Evolutionary conservation across 2,329 filamentous ascomycete species (phyloP).

Genomic region (Metarhizium rileyi): DNA sequence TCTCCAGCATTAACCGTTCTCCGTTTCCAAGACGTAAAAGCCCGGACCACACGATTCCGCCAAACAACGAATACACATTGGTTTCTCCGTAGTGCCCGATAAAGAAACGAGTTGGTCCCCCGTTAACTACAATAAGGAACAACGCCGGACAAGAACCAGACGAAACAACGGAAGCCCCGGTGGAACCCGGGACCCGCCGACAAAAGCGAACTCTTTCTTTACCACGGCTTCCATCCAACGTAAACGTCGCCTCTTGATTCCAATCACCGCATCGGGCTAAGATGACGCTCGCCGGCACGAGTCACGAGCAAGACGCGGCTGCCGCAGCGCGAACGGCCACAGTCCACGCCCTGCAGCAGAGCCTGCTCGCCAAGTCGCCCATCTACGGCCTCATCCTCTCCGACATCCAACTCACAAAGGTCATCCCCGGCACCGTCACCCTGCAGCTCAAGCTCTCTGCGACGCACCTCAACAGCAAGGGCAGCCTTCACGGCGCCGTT

Average conservation of each 20-base stretch:
- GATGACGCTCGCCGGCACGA: not conserved
- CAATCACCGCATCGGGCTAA: not conserved
- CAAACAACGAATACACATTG: too few relatives aligned
- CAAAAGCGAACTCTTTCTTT: too few relatives aligned
- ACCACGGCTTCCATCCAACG: too few relatives aligned
- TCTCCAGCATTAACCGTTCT: too few relatives aligned
- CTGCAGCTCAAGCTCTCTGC: slow-evolving; percentile 37
- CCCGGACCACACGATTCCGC: too few relatives aligned
- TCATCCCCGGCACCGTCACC: slow-evolving; percentile 35
- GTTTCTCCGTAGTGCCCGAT: too few relatives aligned
- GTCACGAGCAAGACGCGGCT: not conserved
- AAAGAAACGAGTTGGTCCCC: too few relatives aligned
- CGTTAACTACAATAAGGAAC: too few relatives aligned
- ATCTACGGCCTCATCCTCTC: slow-evolving; percentile 39
- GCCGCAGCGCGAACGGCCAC: slow-evolving; percentile 11
- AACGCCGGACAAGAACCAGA: too few relatives aligned
- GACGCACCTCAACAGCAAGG: slow-evolving; percentile 58
- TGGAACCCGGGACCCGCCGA: too few relatives aligned
- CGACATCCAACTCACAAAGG: slow-evolving; percentile 33
- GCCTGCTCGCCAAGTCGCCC: slow-evolving; percentile 34
- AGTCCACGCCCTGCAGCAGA: slow-evolving; percentile 21
- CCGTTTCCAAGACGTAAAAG: too few relatives aligned
- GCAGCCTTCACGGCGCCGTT: slow-evolving; percentile 61
- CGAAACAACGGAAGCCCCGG: too few relatives aligned
- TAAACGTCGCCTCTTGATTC: not conserved